Evolutionary conservation across 768 basidiomycete genomes (phyloP).

Genomic region (Asterophora parasitica): DNA sequence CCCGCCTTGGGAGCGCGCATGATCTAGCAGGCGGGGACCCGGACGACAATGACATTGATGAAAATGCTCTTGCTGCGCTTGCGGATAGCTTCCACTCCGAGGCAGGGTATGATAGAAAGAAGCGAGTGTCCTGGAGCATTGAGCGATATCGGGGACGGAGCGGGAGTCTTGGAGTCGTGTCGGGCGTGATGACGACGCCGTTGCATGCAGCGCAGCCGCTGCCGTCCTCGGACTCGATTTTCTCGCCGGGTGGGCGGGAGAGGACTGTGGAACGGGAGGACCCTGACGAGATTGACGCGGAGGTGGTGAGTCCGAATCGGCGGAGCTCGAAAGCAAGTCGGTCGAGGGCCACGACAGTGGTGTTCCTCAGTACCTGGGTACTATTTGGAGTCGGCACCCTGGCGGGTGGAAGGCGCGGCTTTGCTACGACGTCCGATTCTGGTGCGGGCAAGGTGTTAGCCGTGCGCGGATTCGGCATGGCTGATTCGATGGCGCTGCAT

Average conservation of each 20-base stretch:
- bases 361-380: slow-evolving; percentile 75
- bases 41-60: slow-evolving; percentile 32
- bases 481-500: slow-evolving; percentile 13
- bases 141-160: slow-evolving; percentile 44
- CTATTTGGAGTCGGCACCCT: slow-evolving; percentile 65
- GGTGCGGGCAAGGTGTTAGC: slow-evolving; percentile 48
- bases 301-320: slow-evolving; percentile 21
- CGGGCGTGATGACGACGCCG: slow-evolving; percentile 26
- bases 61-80: slow-evolving; percentile 50
- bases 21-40: slow-evolving; percentile 29
- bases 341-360: slow-evolving; percentile 62
- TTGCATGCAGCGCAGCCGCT: slow-evolving; percentile 30
- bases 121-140: slow-evolving; percentile 65
- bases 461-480: slow-evolving; percentile 10
- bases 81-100: slow-evolving; percentile 81
- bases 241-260: slow-evolving; percentile 34
- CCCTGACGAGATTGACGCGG: slow-evolving; percentile 23
- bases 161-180: slow-evolving; percentile 40
- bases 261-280: slow-evolving; percentile 38
- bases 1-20: slow-evolving; percentile 13
- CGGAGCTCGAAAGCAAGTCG: slow-evolving; percentile 61
- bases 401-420: slow-evolving; percentile 24
- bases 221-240: slow-evolving; percentile 22
- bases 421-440: slow-evolving; percentile 22
- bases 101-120: slow-evolving; percentile 41